These are phyloP conservation scores for Pichia sp. DNA, from an alignment of 1,139 yeast genomes.

Conservation along the genomic window DNA sequence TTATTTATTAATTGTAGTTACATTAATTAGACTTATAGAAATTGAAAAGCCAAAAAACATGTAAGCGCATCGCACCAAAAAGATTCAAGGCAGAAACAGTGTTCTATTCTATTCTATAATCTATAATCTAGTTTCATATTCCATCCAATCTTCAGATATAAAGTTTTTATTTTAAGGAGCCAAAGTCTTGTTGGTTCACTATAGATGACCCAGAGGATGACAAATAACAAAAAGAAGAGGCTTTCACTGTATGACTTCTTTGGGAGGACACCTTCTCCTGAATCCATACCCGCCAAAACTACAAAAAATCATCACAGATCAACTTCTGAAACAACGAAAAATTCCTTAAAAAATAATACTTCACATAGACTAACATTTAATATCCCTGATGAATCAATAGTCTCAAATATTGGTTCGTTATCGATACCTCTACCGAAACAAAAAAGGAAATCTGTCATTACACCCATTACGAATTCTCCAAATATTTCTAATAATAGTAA, in stretches of 20 bases:
- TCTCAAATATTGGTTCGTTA: constrained; percentile 3
- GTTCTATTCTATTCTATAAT: no score
- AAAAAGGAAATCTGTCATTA: not conserved
- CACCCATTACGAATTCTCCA: not conserved
- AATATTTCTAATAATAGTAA: not conserved
- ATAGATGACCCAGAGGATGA: not conserved
- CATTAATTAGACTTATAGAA: no score
- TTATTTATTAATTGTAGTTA: no score
- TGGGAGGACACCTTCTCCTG: constrained; percentile 9
- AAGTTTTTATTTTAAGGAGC: no score
- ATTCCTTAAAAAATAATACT: not conserved
- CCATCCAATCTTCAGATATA: no score
- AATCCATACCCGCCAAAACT: not conserved
- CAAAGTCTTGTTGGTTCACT: no score
- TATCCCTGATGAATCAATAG: constrained; percentile 12
- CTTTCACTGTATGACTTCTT: constrained; percentile 12
- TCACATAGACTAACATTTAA: constrained; percentile 8
- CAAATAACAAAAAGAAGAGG: constrained; percentile 11
- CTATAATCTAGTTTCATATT: no score
- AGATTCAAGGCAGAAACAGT: no score
- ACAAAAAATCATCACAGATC: constrained; percentile 5
- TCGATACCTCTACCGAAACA: constrained; percentile 5
- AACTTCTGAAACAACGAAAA: constrained; percentile 1
- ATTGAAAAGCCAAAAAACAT: no score
- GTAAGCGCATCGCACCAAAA: no score